A percentile compares a stretch with the other conserved stretches of the same genome.
Conservation (phyloP, 164 flowering plant species). For the Akebia trifoliata region DNA sequence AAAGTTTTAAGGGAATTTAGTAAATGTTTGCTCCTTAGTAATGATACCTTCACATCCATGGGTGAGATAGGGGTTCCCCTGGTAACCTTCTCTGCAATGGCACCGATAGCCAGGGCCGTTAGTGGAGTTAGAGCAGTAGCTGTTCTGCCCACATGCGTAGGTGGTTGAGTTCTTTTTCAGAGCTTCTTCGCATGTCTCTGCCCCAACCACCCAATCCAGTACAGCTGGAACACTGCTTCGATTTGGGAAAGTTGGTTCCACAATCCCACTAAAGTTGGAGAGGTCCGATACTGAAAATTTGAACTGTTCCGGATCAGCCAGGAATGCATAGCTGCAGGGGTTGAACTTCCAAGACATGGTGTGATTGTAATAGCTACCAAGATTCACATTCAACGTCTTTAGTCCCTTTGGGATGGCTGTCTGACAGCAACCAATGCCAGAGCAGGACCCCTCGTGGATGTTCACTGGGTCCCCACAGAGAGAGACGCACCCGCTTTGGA, state of each 20-base stretch:
- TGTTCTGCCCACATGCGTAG: slow-evolving; percentile 22
- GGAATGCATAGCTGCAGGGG: slow-evolving; percentile 23
- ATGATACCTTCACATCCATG: slow-evolving; percentile 37
- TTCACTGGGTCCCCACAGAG: not conserved
- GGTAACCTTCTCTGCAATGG: slow-evolving; percentile 23
- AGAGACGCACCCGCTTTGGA: slow-evolving; percentile 8
- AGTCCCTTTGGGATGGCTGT: slow-evolving; percentile 19
- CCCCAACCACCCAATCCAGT: slow-evolving; percentile 36
- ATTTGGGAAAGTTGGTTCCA: too few species aligned
- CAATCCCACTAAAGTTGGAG: not conserved
- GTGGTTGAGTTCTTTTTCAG: not conserved
- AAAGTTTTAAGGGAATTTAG: too few species aligned
- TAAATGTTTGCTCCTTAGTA: too few species aligned
- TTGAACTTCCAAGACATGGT: not conserved
- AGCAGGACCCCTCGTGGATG: slow-evolving; percentile 9
- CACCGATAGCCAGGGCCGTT: slow-evolving; percentile 27
- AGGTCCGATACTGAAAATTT: slow-evolving; percentile 11
- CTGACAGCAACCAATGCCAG: slow-evolving; percentile 20
- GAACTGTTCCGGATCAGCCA: slow-evolving; percentile 23
- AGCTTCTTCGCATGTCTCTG: slow-evolving; percentile 18
- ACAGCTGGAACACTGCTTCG: slow-evolving; percentile 19
- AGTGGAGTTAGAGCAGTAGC: slow-evolving; percentile 21
- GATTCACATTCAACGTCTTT: not conserved
- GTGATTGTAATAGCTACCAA: slow-evolving; percentile 8
- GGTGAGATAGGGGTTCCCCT: slow-evolving; percentile 35